phyloP scores from a whole-genome alignment of 257 asterid genomes.

The Solanum sitiens region DNA sequence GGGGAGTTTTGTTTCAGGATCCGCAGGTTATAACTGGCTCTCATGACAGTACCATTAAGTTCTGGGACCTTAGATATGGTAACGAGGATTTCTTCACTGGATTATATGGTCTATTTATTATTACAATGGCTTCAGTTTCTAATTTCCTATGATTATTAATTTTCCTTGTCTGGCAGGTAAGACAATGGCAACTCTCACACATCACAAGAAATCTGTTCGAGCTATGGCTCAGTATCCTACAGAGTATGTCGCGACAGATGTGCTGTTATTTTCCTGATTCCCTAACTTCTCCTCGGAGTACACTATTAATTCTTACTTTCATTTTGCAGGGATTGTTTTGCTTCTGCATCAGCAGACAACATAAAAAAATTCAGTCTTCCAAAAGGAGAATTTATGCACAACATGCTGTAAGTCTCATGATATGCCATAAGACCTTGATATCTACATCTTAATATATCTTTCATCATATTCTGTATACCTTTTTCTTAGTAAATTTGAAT shows the following conservation, averaged over 20 bases:
- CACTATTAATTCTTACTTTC: not conserved
- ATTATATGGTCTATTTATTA: not conserved
- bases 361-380: conserved; percentile 89
- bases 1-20: conserved; percentile 9
- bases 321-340: conserved; percentile 67
- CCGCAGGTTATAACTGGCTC: conserved; percentile 99
- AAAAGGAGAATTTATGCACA: conserved; percentile 95
- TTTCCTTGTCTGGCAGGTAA: conserved; percentile 48
- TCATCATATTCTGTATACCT: not conserved
- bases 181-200: conserved; percentile 9
- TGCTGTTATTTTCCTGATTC: not conserved
- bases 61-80: conserved; percentile 94
- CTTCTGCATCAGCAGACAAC: conserved; percentile 97
- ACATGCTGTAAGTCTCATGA: conserved; percentile 82
- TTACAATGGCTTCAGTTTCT: conserved; percentile 3
- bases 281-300: not conserved
- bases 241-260: conserved; percentile 10
- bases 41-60: conserved; percentile 88
- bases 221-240: conserved; percentile 7
- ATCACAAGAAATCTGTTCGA: conserved; percentile 12
- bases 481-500: not conserved
- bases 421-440: not conserved
- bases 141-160: conserved; percentile 2
- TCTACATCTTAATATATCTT: not conserved
- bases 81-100: not conserved